phyloP scores from a whole-genome alignment of 192 early-diverging fungal species.

The Linnemannia zychae region DNA sequence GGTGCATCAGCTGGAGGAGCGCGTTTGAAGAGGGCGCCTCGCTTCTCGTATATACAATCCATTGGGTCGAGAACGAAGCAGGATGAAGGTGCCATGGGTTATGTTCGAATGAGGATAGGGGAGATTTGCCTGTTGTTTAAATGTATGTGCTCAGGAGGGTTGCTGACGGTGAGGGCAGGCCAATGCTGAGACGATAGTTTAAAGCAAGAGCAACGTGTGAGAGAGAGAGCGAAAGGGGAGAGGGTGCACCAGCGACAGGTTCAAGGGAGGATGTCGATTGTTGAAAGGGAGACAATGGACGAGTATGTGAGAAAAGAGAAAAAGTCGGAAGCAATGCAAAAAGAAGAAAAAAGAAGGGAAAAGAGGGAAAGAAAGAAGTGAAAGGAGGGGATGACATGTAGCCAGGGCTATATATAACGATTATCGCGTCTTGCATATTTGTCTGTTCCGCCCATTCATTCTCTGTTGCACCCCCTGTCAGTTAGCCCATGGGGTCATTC shows the following conservation, averaged over 20 bases:
- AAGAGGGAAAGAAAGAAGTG: not conserved
- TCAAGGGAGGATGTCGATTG: not conserved
- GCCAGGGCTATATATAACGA: not conserved
- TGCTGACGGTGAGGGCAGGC: not conserved
- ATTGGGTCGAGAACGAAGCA: constrained; percentile 37
- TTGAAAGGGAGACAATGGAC: constrained; percentile 1
- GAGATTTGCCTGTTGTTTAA: no score
- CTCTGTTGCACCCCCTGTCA: not conserved
- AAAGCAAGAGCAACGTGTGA: no score
- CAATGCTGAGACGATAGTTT: not conserved
- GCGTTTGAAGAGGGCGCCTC: constrained; percentile 24
- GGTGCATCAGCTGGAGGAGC: constrained; percentile 18
- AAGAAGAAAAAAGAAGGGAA: constrained; percentile 1
- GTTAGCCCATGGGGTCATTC: not conserved
- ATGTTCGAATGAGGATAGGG: no score
- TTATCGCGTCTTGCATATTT: not conserved
- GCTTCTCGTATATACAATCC: constrained; percentile 34
- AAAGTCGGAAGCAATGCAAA: not conserved
- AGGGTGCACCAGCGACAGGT: not conserved
- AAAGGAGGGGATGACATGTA: not conserved
- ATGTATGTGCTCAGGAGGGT: not conserved
- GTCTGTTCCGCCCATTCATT: constrained; percentile 1
- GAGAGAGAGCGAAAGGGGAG: not conserved
- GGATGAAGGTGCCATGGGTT: constrained; percentile 32
- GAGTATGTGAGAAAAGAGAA: not conserved